Conservation (phyloP, 129 eudicot genomes). For the Pseudognaphalium luteoalbum region DNA sequence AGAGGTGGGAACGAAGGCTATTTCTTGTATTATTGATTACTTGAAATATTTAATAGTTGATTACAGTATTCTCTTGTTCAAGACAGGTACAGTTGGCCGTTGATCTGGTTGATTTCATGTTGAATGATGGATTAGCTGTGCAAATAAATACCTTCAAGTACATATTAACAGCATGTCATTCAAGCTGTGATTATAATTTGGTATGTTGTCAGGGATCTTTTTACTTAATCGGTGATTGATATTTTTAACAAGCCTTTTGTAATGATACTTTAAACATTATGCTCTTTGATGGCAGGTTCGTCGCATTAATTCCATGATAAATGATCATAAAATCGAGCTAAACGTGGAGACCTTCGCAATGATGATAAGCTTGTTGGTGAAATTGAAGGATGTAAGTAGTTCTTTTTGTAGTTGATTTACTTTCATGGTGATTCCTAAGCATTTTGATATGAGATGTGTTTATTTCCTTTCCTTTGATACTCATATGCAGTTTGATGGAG, state of each 20-base stretch:
- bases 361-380: slow-evolving; percentile 66
- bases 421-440: slow-evolving; percentile 17
- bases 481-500: slow-evolving; percentile 68
- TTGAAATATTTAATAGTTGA: slow-evolving; percentile 19
- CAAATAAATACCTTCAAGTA: slow-evolving; percentile 46
- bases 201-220: slow-evolving; percentile 37
- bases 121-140: slow-evolving; percentile 50
- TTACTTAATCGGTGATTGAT: neutral
- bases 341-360: slow-evolving; percentile 62
- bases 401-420: slow-evolving; percentile 22
- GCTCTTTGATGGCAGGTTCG: slow-evolving; percentile 51
- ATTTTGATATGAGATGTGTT: slow-evolving; percentile 11
- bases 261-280: neutral
- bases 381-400: slow-evolving; percentile 83
- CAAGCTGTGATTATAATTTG: slow-evolving; percentile 71
- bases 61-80: slow-evolving; percentile 11
- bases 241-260: neutral
- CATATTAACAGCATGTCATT: slow-evolving; percentile 55
- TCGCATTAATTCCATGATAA: slow-evolving; percentile 58
- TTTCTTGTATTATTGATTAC: neutral
- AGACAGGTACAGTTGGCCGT: slow-evolving; percentile 67
- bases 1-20: slow-evolving; percentile 50
- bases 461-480: neutral
- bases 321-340: slow-evolving; percentile 43
- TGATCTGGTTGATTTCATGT: slow-evolving; percentile 61